Percentiles rank a stretch among this genome's conserved stretches.
Conservation (phyloP, 352 stramenopile genomes). For the Phytophthora cactorum region DNA sequence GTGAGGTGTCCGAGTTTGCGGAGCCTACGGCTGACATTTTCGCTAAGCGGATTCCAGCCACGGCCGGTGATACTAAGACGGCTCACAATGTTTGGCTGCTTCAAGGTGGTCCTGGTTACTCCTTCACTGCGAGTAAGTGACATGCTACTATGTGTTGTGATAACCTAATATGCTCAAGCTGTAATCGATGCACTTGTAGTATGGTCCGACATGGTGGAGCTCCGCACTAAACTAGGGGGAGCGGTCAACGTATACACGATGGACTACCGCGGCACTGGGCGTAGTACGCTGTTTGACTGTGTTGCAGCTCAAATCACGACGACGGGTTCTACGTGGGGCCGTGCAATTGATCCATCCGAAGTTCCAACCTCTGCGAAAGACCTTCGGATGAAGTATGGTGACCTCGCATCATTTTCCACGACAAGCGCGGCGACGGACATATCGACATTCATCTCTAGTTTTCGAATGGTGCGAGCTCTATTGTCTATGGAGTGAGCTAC, state of each 20-base stretch:
- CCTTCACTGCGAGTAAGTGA: conserved; percentile 44
- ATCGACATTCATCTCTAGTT: conserved; percentile 37
- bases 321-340: conserved; percentile 36
- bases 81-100: conserved; percentile 48
- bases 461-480: conserved; percentile 32
- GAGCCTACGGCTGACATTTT: conserved; percentile 40
- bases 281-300: conserved; percentile 38
- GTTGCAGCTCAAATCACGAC: conserved; percentile 40
- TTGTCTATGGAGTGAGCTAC: conserved; percentile 60
- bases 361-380: conserved; percentile 32
- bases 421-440: conserved; percentile 49
- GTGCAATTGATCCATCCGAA: conserved; percentile 24
- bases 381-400: conserved; percentile 43
- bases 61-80: conserved; percentile 10
- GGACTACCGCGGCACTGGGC: conserved; percentile 23
- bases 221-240: conserved; percentile 32
- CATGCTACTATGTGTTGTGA: neutral
- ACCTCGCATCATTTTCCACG: conserved; percentile 50
- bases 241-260: conserved; percentile 62
- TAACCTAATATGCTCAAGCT: too few species aligned
- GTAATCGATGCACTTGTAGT: conserved; percentile 20
- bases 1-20: conserved; percentile 1
- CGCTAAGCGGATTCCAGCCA: conserved; percentile 40
- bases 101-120: conserved; percentile 45
- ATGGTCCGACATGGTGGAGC: conserved; percentile 40